Conservation (phyloP, 2,329 filamentous ascomycete species). For the Neocucurbitaria cava region DNA sequence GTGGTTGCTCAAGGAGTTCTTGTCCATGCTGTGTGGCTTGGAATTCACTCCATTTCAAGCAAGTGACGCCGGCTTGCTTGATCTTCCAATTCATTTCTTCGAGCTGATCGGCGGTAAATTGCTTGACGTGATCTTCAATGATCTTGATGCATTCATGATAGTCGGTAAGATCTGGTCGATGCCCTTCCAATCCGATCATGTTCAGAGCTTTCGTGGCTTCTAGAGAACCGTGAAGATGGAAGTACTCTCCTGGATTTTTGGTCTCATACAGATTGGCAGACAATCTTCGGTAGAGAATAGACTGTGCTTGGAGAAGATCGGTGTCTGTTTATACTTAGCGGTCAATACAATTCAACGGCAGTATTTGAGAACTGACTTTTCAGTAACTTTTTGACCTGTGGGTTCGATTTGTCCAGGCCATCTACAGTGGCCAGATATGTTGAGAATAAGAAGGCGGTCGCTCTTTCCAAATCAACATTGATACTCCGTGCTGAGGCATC, state of each 20-base stretch:
- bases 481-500: slow-evolving; percentile 56
- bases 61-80: slow-evolving; percentile 53
- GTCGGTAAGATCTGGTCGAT: slow-evolving; percentile 64
- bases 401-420: slow-evolving; percentile 53
- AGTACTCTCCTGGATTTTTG: slow-evolving; percentile 70
- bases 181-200: slow-evolving; percentile 72
- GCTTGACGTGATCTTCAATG: slow-evolving; percentile 52
- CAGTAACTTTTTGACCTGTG: slow-evolving; percentile 56
- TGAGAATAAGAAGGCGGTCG: slow-evolving; percentile 64
- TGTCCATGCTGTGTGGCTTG: slow-evolving; percentile 50
- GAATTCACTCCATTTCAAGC: slow-evolving; percentile 52
- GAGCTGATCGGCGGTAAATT: slow-evolving; percentile 48
- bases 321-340: slow-evolving; percentile 71
- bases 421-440: slow-evolving; percentile 65
- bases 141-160: slow-evolving; percentile 51
- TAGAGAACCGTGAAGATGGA: slow-evolving; percentile 77
- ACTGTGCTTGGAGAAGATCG: slow-evolving; percentile 74
- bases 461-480: slow-evolving; percentile 61
- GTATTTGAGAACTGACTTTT: slow-evolving; percentile 42
- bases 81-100: slow-evolving; percentile 52
- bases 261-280: slow-evolving; percentile 77
- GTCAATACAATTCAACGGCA: slow-evolving; percentile 9
- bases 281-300: slow-evolving; percentile 72
- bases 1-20: slow-evolving; percentile 50
- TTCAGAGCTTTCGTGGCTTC: slow-evolving; percentile 72